Evolutionary conservation across 768 basidiomycete genomes (phyloP), one percentile per base, ranked within the genome.

Genomic region (Amanita exitialis): DNA sequence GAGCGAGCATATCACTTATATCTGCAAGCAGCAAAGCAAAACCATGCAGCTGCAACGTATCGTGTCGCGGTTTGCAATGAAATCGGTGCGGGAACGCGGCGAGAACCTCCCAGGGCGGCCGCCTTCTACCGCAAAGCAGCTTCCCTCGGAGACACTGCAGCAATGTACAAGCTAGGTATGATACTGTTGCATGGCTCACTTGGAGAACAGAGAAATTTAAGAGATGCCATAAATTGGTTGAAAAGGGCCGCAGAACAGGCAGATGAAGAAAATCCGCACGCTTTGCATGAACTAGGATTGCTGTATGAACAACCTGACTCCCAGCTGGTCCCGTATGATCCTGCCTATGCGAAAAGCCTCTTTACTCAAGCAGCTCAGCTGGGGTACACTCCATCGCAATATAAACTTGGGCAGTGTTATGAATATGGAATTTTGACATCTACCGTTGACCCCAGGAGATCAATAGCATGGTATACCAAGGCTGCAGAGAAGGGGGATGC

Each of bases 91-190:
- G 96, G 96, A 27, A 99, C 96, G 1, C 79, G 86, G 58, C 78
- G 83, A 58, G 95, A 98, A 61, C 83, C 83, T 0, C 75, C 82
- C 18, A 80, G 96, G 41, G 96, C 96, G 6, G 84, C 92, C 23
- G 85, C 92, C 4, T 97, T 99, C 63, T 98, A 97, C 69, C 83
- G 94, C 54, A 97, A 97, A 66, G 90, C 96, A 3, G 93, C 93
- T 7, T 92, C 92, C 1, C 71, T 98, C 32, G 94, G 94, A 16
- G 96, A 98, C 64, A 97, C 95, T 0, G 83, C 95, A 23, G 96
- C 93, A 3, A 99, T 98, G 96, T 98, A 96, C 73, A 98, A 98
- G 66, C 81, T 99, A n/a, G 93, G 93, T n/a, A 94, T 96, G 86
- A 88, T 97, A 56, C 76, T 96, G 27, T 74, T 98, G 18, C 79